Conservation (phyloP, 805 yeast species). For the Saturnispora besseyi region DNA sequence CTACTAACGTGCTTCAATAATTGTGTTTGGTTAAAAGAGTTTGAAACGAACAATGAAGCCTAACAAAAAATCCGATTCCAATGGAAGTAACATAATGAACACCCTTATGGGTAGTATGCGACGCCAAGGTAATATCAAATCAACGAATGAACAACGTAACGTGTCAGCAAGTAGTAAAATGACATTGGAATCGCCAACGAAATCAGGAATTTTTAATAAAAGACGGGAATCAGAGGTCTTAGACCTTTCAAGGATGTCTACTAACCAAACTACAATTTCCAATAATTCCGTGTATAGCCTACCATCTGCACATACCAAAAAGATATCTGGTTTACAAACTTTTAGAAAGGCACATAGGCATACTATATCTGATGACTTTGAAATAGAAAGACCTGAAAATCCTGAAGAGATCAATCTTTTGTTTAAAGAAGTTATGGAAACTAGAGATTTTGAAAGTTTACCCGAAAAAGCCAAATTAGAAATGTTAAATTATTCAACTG, state of each 20-base stretch:
- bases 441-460: constrained; percentile 60
- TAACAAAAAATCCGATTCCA: constrained; percentile 9
- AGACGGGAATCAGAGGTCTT: constrained; percentile 8
- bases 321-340: constrained; percentile 15
- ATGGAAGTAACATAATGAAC: constrained; percentile 7
- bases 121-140: constrained; percentile 2
- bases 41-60: constrained; percentile 6
- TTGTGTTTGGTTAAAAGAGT: not conserved
- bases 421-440: constrained; percentile 74
- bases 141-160: not conserved
- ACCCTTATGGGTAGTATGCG: constrained; percentile 13
- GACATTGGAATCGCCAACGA: constrained; percentile 5
- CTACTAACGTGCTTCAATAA: no score
- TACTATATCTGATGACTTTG: constrained; percentile 32
- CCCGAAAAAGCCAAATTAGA: constrained; percentile 66
- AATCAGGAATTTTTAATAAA: not conserved
- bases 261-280: constrained; percentile 18
- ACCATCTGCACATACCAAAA: constrained; percentile 24
- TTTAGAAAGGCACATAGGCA: constrained; percentile 29
- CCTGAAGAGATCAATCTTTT: constrained; percentile 58
- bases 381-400: constrained; percentile 59
- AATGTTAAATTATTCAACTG: constrained; percentile 62
- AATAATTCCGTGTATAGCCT: constrained; percentile 20
- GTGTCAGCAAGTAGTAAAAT: not conserved
- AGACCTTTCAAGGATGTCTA: constrained; percentile 23